These are phyloP conservation scores for Pseudogymnoascus sp. DNA, from an alignment of 2,329 filamentous ascomycete genomes.

Conservation along the genomic window DNA sequence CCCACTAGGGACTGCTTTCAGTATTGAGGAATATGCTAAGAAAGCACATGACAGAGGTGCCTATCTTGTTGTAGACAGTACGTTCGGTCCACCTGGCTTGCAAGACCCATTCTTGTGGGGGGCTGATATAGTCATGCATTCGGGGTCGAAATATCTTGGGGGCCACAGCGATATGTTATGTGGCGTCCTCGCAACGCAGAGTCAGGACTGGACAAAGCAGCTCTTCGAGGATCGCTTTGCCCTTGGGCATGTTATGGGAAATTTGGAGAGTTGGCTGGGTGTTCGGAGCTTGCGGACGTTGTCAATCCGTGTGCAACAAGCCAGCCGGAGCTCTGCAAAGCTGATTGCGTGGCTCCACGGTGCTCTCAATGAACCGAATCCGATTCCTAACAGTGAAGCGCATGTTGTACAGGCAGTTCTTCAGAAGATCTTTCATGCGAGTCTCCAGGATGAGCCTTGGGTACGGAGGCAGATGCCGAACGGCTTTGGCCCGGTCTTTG, in stretches of 20 bases:
- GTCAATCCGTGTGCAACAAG: constrained; percentile 71
- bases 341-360: constrained; percentile 64
- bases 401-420: constrained; percentile 48
- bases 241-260: constrained; percentile 83
- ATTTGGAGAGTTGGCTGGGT: constrained; percentile 85
- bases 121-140: constrained; percentile 85
- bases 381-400: constrained; percentile 28
- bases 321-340: constrained; percentile 61
- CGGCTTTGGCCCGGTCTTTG: constrained; percentile 85
- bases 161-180: constrained; percentile 92
- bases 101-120: constrained; percentile 78
- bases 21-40: constrained; percentile 64
- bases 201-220: constrained; percentile 50
- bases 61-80: constrained; percentile 78
- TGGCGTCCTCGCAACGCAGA: constrained; percentile 66
- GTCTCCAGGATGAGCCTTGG: constrained; percentile 70
- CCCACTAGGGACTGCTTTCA: constrained; percentile 73
- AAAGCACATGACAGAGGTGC: constrained; percentile 68
- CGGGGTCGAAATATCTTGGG: constrained; percentile 91
- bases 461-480: constrained; percentile 80
- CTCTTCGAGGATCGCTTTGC: constrained; percentile 65
- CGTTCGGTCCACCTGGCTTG: constrained; percentile 84
- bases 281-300: constrained; percentile 79
- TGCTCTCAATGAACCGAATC: constrained; percentile 16
- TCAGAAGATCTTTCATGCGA: constrained; percentile 64